Evolutionary conservation across 345 rosid species (phyloP), one percentile per base, ranked within the genome.

Genomic region (Turnera subulata): DNA sequence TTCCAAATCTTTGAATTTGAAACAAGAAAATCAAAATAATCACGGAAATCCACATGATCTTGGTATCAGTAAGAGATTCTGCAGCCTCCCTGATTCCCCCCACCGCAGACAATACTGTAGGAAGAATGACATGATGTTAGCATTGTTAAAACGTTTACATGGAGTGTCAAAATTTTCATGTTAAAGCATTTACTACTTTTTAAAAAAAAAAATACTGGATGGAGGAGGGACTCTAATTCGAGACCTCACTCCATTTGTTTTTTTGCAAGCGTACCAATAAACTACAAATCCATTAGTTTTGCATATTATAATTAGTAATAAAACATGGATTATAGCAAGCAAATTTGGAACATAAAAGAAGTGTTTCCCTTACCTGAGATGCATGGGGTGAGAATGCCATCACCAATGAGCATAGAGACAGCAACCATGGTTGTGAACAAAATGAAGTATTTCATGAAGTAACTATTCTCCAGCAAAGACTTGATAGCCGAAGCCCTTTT

Each of bases 391-490:
- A 83, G 83, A 67, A 83, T 55, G 5, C 89, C 83, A 13, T 83
- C 89, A 13, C 85, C 89, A 22, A 83, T 62, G 71, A 83, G 80
- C 85, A 83, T 80, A 65, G 85, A 80, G 22, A 80, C 78, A 1
- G 78, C 82, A 8, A 76, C 73, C 82, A 83, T 67, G 59, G 85
- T 76, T 47, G 69, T 65, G 12, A 80, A 43, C 49, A 78, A 56
- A 1, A 83, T 46, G 32, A 74, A 59, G 29, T 63, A 33, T 53
- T 80, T 83, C 44, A 74, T 77, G 2, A 65, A 58, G 1, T 6
- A 18, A 52, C 80, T 78, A 4, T 56, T 62, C 66, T 81, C 79
- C 0, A 81, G 63, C 57, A 5, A 35, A 2, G 68, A 47, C 56
- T 68, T 75, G 46, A 81, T 48, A 7, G 16, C 37, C 11, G 74